These are phyloP conservation scores for Brassica balearica DNA, from an alignment of 441 rosid genomes.

Conservation along the genomic window DNA sequence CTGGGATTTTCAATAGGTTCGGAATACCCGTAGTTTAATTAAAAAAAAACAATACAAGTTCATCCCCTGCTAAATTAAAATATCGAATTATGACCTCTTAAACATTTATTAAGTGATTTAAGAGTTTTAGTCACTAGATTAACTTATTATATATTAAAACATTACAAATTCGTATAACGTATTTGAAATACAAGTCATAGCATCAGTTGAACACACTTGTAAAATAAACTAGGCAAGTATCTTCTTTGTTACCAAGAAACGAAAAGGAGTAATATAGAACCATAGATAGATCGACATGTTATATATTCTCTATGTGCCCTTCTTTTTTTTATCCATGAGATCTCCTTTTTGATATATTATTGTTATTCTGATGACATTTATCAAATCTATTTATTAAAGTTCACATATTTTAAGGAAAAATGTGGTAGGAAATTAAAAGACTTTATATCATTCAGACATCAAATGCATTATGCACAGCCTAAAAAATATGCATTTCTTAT, in stretches of 20 bases:
- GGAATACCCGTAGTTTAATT: too few relatives aligned
- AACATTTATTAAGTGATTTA: too few relatives aligned
- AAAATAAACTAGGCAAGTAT: background rate
- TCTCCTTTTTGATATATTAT: background rate
- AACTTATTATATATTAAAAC: too few relatives aligned
- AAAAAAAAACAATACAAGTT: too few relatives aligned
- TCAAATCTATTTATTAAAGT: constrained; percentile 33
- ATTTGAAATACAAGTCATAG: too few relatives aligned
- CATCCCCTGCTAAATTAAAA: too few relatives aligned
- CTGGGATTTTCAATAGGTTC: too few relatives aligned
- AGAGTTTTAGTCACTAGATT: too few relatives aligned
- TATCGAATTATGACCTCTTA: too few relatives aligned
- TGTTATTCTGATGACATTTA: background rate
- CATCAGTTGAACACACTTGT: background rate
- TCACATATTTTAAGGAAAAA: constrained; percentile 40
- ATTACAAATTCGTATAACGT: background rate
- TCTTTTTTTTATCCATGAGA: constrained; percentile 2
- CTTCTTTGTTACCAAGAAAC: constrained; percentile 10
- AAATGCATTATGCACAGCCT: constrained; percentile 26
- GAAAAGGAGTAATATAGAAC: background rate
- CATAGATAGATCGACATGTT: constrained; percentile 13
- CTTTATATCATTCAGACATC: constrained; percentile 37
- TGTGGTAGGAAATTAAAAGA: constrained; percentile 14
- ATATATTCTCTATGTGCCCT: constrained; percentile 12
- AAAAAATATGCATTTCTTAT: constrained; percentile 32